Evolutionary conservation across 305 asterid species (phyloP).

Genomic region (Fraxinus greggii): DNA sequence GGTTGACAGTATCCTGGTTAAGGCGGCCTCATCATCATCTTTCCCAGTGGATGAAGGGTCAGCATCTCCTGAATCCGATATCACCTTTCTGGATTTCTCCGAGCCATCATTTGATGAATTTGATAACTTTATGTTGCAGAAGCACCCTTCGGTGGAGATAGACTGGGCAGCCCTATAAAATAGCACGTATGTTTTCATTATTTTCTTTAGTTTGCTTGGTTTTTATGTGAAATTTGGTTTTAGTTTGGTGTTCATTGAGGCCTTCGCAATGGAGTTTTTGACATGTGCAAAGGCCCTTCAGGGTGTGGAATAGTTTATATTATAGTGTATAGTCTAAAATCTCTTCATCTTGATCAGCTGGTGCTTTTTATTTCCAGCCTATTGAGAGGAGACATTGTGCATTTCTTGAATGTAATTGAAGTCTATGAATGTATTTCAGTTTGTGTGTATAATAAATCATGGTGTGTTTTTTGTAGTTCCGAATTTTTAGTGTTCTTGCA

Average conservation of each 20-base stretch:
- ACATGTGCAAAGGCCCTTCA: slow-evolving; percentile 56
- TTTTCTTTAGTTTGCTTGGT: slow-evolving; percentile 7
- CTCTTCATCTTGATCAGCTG: slow-evolving; percentile 30
- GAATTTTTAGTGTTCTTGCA: neutral
- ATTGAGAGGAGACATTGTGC: slow-evolving; percentile 14
- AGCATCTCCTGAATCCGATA: slow-evolving; percentile 55
- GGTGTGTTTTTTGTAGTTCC: neutral
- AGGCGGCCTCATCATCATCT: slow-evolving; percentile 20
- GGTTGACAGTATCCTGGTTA: slow-evolving; percentile 35
- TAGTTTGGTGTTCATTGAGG: slow-evolving; percentile 27
- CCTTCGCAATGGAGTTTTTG: slow-evolving; percentile 75
- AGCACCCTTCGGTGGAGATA: slow-evolving; percentile 78
- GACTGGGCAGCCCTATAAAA: slow-evolving; percentile 70
- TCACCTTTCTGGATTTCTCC: slow-evolving; percentile 43
- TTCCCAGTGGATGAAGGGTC: slow-evolving; percentile 11
- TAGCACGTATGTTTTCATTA: neutral
- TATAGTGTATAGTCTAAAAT: slow-evolving; percentile 17
- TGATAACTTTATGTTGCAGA: slow-evolving; percentile 46
- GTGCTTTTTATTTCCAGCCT: slow-evolving; percentile 39
- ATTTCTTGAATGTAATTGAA: slow-evolving; percentile 10
- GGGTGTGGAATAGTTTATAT: slow-evolving; percentile 9
- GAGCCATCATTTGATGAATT: slow-evolving; percentile 55
- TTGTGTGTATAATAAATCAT: slow-evolving; percentile 9
- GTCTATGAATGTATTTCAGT: neutral
- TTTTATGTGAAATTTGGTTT: neutral